A percentile compares a stretch with the other conserved stretches of the same genome.
phyloP scores from a whole-genome alignment of 192 early-diverging fungal genomes.

The Entomortierella beljakovae region DNA sequence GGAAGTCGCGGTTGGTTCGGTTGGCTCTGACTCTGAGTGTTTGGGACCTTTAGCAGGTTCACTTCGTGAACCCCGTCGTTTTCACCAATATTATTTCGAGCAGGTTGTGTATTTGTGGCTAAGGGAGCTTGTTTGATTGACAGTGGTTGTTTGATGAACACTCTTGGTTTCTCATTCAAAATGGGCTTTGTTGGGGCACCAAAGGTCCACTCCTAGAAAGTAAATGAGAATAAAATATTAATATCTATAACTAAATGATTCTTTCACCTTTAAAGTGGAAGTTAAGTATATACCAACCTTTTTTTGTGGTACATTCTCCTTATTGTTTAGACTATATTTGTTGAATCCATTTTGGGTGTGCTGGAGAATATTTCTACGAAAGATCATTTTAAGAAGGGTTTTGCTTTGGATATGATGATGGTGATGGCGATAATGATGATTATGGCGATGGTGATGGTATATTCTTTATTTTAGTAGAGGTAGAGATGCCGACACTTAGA shows the following conservation, averaged over 20 bases:
- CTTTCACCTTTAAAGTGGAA: background rate
- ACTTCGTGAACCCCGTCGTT: background rate
- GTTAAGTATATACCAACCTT: background rate
- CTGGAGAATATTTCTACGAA: background rate
- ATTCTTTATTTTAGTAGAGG: no score
- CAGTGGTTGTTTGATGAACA: background rate
- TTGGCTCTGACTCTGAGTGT: background rate
- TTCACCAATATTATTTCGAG: background rate
- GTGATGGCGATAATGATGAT: background rate
- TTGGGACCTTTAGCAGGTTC: slow-evolving; percentile 9
- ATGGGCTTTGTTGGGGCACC: background rate
- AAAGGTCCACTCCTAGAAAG: background rate
- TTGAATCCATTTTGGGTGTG: background rate
- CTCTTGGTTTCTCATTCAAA: background rate
- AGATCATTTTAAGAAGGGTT: background rate
- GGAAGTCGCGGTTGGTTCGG: background rate
- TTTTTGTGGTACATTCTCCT: slow-evolving; percentile 6
- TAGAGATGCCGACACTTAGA: no score
- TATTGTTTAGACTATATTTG: background rate
- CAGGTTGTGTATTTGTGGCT: background rate
- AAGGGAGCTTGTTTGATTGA: background rate
- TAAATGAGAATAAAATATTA: background rate
- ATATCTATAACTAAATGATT: background rate
- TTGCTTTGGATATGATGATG: background rate
- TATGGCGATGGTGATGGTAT: no score